Percentiles rank a stretch among this genome's conserved stretches.
Evolutionary conservation across 2,329 filamentous ascomycete species (phyloP).

Genomic region (Colletotrichum eremochloae): DNA sequence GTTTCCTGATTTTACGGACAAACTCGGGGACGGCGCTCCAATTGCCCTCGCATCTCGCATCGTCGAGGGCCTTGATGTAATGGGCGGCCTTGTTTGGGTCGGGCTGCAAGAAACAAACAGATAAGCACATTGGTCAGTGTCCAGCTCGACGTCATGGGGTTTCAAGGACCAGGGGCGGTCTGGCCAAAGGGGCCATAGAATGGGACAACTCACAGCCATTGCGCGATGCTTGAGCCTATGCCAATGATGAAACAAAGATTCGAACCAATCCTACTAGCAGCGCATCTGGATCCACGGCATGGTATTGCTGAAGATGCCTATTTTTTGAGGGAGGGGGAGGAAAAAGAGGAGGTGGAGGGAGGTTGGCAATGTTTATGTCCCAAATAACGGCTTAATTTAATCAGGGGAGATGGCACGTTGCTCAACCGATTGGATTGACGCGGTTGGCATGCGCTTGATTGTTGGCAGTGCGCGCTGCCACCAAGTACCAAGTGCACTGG

Average conservation of each 20-base stretch:
- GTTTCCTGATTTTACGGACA: slow-evolving; percentile 93
- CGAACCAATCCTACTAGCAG: slow-evolving; percentile 37
- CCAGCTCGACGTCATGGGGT: slow-evolving; percentile 42
- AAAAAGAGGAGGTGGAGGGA: slow-evolving; percentile 2
- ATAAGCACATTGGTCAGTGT: slow-evolving; percentile 30
- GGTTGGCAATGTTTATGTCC: slow-evolving; percentile 35
- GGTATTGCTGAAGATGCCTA: slow-evolving; percentile 27
- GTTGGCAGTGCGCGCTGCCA: slow-evolving; percentile 23
- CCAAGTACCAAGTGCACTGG: slow-evolving; percentile 16
- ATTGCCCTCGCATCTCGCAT: slow-evolving; percentile 86
- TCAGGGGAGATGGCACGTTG: slow-evolving; percentile 40
- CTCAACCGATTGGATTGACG: slow-evolving; percentile 37
- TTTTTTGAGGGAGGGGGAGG: slow-evolving; percentile 5
- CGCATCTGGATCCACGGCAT: slow-evolving; percentile 34
- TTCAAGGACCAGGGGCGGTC: slow-evolving; percentile 19
- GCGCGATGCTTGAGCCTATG: slow-evolving; percentile 43
- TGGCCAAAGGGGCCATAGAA: slow-evolving; percentile 1
- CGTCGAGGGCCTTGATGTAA: slow-evolving; percentile 87
- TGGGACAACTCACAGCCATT: slow-evolving; percentile 53
- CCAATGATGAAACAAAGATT: slow-evolving; percentile 18
- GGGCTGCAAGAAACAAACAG: slow-evolving; percentile 38
- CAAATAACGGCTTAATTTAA: slow-evolving; percentile 37
- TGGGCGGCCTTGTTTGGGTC: slow-evolving; percentile 77
- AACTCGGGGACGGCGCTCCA: slow-evolving; percentile 92
- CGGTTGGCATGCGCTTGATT: slow-evolving; percentile 34